A percentile compares a stretch with the other conserved stretches of the same genome.
Conservation (phyloP, 352 stramenopile species). For the Globisporangium parvum region DNA sequence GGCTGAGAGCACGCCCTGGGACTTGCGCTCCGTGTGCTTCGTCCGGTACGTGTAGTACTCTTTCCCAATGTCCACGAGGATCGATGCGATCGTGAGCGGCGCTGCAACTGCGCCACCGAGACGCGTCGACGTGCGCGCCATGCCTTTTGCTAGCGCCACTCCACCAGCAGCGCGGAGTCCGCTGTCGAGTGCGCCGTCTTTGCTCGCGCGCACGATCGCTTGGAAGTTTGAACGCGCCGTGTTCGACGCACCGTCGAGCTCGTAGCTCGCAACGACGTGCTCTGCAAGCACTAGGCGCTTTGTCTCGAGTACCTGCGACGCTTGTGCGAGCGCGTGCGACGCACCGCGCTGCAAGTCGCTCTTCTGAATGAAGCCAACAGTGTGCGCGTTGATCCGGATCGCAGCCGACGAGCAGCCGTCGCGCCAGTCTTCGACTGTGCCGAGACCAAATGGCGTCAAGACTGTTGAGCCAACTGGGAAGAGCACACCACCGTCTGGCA, state of each 20-base stretch:
- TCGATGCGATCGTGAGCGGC: constrained; percentile 75
- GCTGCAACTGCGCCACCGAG: constrained; percentile 63
- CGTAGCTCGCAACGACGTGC: constrained; percentile 49
- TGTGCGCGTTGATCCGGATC: constrained; percentile 29
- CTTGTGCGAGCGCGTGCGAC: constrained; percentile 32
- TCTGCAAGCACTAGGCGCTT: constrained; percentile 56
- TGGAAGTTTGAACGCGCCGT: constrained; percentile 24
- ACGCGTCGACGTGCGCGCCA: constrained; percentile 49
- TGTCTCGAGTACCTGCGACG: constrained; percentile 35
- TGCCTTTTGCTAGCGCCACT: constrained; percentile 68
- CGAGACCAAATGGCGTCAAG: constrained; percentile 62
- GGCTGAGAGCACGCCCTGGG: constrained; percentile 52
- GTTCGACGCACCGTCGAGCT: constrained; percentile 32
- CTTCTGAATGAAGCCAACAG: constrained; percentile 69
- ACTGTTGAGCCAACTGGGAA: constrained; percentile 60
- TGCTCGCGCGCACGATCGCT: constrained; percentile 51
- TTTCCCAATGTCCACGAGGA: constrained; percentile 82
- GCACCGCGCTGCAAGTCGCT: constrained; percentile 45
- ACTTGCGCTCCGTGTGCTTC: constrained; percentile 65
- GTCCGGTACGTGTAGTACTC: constrained; percentile 83
- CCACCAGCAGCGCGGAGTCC: constrained; percentile 73
- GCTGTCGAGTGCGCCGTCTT: constrained; percentile 76
- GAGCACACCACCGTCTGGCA: constrained; percentile 3
- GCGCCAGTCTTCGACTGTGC: constrained; percentile 46
- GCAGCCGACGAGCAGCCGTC: constrained; percentile 24